Evolutionary conservation across 1,284 basidiomycete genomes (phyloP).

Genomic region (Sporisorium graminicola): DNA sequence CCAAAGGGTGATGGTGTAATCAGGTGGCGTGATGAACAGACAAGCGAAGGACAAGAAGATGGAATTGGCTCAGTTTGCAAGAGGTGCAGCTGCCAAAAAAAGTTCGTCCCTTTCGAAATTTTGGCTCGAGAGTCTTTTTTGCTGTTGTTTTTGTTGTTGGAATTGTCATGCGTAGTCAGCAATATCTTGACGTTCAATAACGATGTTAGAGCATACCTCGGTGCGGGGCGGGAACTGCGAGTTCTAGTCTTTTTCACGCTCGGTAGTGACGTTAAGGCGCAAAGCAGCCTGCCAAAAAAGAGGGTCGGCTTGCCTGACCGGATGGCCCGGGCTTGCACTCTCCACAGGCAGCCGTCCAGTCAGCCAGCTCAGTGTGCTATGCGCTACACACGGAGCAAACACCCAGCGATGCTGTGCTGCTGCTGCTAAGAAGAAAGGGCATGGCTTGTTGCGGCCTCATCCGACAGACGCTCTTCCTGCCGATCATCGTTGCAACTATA

Average conservation of each 20-base stretch:
- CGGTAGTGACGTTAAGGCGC: conserved; percentile 11
- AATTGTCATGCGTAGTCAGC: conserved; percentile 38
- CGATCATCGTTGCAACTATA: background rate
- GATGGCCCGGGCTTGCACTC: conserved; percentile 33
- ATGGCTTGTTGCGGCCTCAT: background rate
- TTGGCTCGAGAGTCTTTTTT: conserved; percentile 22
- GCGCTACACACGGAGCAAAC: background rate
- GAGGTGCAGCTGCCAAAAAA: conserved; percentile 26
- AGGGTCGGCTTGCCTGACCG: conserved; percentile 21
- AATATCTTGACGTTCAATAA: background rate
- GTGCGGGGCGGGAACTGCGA: background rate
- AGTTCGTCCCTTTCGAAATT: conserved; percentile 21
- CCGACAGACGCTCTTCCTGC: background rate
- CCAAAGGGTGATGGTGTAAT: no score
- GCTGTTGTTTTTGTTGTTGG: background rate
- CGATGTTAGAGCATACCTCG: conserved; percentile 2
- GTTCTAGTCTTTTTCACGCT: conserved; percentile 39
- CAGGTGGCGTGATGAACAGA: background rate
- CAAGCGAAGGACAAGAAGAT: background rate
- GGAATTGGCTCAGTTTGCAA: conserved; percentile 13
- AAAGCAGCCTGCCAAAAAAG: background rate
- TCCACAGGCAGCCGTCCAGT: background rate
- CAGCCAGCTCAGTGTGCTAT: background rate
- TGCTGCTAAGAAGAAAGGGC: background rate
- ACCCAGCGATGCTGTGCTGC: no score